phyloP scores from a whole-genome alignment of 257 asterid species.

The Nicotiana noctiflora region DNA sequence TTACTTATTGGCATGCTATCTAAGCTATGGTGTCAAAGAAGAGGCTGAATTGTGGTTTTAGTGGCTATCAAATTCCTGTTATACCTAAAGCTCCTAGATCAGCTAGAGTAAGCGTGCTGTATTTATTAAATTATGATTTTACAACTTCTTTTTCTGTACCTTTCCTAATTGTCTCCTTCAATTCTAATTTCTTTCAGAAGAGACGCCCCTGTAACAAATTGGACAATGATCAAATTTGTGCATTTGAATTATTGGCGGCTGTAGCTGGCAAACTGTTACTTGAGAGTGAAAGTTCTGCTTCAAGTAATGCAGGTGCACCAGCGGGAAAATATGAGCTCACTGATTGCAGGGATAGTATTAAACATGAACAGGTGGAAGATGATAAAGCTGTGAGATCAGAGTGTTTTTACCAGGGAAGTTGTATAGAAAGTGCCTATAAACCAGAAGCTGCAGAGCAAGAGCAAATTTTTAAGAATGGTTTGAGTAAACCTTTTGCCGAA shows the following conservation, averaged over 20 bases:
- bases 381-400: constrained; percentile 40
- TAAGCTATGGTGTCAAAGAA: constrained; percentile 56
- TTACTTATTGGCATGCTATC: constrained; percentile 41
- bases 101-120: constrained; percentile 39
- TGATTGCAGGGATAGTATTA: constrained; percentile 20
- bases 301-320: constrained; percentile 45
- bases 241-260: constrained; percentile 88
- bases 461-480: constrained; percentile 28
- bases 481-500: constrained; percentile 28
- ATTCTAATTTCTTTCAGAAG: constrained; percentile 35
- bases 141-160: constrained; percentile 5
- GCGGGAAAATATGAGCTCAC: constrained; percentile 31
- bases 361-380: constrained; percentile 25
- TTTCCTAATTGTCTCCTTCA: neutral
- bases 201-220: constrained; percentile 34
- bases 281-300: constrained; percentile 85
- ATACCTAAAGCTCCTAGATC: constrained; percentile 75
- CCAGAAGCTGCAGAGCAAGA: constrained; percentile 37
- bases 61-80: constrained; percentile 40
- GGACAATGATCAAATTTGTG: constrained; percentile 60
- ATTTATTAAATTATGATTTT: constrained; percentile 9
- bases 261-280: constrained; percentile 83
- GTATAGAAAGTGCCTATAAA: constrained; percentile 59
- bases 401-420: constrained; percentile 65
- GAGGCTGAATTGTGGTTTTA: constrained; percentile 40